Conservation (phyloP, 2,329 filamentous ascomycete species). For the Ambrosiella beaveri region DNA sequence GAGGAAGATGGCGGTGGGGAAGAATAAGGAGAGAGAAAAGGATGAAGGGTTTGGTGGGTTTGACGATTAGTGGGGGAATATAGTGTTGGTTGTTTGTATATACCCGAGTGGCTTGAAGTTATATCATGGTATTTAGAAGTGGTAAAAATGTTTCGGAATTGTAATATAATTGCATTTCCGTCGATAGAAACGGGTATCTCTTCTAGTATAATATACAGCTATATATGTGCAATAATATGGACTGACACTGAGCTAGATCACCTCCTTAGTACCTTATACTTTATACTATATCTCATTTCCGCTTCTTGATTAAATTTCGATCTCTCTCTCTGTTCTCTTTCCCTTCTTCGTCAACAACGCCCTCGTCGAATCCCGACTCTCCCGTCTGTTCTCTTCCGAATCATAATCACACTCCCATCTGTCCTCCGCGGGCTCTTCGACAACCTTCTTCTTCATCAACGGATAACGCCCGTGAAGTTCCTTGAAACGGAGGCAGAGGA, state of each 20-base stretch:
- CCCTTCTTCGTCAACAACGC: slow-evolving; percentile 7
- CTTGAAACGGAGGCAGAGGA: slow-evolving; percentile 47
- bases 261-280: background rate
- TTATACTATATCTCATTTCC: no score
- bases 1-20: slow-evolving; percentile 19
- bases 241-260: background rate
- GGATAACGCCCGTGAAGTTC: slow-evolving; percentile 27
- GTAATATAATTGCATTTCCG: no score
- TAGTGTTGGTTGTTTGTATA: background rate
- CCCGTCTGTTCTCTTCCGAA: background rate
- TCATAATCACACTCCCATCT: background rate
- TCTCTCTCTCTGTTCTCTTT: background rate
- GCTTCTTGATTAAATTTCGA: background rate
- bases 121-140: no score
- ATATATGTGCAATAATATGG: background rate
- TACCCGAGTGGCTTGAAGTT: background rate
- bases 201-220: no score
- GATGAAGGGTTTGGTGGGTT: slow-evolving; percentile 44
- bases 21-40: slow-evolving; percentile 24
- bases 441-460: slow-evolving; percentile 8
- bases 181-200: no score
- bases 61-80: slow-evolving; percentile 24
- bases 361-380: slow-evolving; percentile 11
- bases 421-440: background rate
- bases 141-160: no score